A percentile compares a stretch with the other conserved stretches of the same genome.
Conservation (phyloP, 1,139 yeast genomes). For the Geotrichum histeridarum region DNA sequence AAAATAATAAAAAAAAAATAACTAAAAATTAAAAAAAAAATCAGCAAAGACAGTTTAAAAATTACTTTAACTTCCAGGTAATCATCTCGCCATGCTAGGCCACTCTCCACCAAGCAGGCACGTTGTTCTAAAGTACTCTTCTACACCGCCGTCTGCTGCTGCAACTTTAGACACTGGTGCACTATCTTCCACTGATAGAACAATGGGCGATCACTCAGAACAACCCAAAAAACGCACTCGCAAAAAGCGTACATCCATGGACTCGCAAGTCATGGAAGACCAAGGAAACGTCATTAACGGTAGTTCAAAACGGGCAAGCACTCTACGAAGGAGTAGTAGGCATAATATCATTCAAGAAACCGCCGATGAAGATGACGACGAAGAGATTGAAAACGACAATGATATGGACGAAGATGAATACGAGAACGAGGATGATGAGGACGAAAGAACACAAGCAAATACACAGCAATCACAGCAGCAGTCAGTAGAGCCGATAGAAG, state of each 20-base stretch:
- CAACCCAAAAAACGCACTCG: slow-evolving; percentile 7
- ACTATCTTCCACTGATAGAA: background rate
- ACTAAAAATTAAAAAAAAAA: too few species aligned
- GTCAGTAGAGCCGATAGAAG: background rate
- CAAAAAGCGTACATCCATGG: slow-evolving; percentile 13
- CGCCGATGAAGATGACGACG: slow-evolving; percentile 5
- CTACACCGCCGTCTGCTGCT: background rate
- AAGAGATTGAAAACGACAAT: background rate
- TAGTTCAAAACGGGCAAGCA: background rate
- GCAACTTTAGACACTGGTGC: background rate
- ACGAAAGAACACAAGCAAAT: background rate
- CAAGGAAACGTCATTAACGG: slow-evolving; percentile 3
- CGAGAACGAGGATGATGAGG: background rate
- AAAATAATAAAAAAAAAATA: background rate
- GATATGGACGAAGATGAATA: slow-evolving; percentile 4
- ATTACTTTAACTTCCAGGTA: too few species aligned
- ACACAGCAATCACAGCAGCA: background rate
- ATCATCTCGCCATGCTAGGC: slow-evolving; percentile 1
- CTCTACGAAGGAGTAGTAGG: slow-evolving; percentile 6
- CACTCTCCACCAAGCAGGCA: slow-evolving; percentile 8
- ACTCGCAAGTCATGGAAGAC: slow-evolving; percentile 10
- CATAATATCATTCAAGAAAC: slow-evolving; percentile 3
- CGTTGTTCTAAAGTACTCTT: slow-evolving; percentile 9
- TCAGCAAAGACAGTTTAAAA: too few species aligned
- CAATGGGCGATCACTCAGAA: background rate